These are phyloP conservation scores for Vigna hirtella DNA, from an alignment of 306 rosid genomes.

Conservation along the genomic window DNA sequence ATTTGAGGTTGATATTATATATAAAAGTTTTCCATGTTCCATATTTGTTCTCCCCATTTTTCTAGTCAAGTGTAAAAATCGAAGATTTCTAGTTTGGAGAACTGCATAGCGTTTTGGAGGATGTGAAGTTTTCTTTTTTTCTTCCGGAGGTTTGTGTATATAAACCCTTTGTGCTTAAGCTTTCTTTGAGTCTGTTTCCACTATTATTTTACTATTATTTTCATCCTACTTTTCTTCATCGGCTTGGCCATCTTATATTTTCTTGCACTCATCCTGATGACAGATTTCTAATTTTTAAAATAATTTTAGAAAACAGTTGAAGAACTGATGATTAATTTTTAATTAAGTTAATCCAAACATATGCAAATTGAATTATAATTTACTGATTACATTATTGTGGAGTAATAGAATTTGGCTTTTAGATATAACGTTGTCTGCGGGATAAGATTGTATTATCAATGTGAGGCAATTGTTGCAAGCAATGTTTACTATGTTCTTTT, in stretches of 20 bases:
- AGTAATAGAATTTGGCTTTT: neutral
- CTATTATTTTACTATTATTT: neutral
- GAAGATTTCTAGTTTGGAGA: conserved; percentile 51
- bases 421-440: neutral
- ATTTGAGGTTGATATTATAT: conserved; percentile 47
- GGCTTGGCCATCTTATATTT: neutral
- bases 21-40: conserved; percentile 37
- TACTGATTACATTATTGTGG: neutral
- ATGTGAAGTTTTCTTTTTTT: conserved; percentile 43
- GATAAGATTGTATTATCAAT: neutral
- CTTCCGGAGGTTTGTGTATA: conserved; percentile 48
- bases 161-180: conserved; percentile 44
- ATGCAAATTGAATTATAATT: neutral
- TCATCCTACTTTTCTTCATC: conserved; percentile 2
- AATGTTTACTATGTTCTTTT: neutral
- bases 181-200: conserved; percentile 30
- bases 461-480: neutral
- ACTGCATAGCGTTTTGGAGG: conserved; percentile 48
- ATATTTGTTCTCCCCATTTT: conserved; percentile 50
- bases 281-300: neutral
- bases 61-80: conserved; percentile 66
- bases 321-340: neutral
- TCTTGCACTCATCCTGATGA: neutral
- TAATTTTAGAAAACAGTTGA: neutral
- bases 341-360: neutral